Conservation (phyloP, 2,329 filamentous ascomycete genomes). For the Cercospora sp. region DNA sequence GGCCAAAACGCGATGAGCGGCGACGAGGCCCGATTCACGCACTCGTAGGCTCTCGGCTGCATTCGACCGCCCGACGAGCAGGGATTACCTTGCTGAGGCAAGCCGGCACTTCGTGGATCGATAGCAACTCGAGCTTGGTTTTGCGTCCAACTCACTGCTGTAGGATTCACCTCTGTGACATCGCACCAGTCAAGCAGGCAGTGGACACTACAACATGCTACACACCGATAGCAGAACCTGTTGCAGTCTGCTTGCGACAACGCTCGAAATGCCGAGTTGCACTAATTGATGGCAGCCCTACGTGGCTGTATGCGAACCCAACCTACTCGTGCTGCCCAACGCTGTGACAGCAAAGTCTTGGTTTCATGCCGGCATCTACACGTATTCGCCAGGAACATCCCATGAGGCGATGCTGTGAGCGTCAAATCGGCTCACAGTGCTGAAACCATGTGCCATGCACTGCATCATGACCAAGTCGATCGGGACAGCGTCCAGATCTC, state of each 20-base stretch:
- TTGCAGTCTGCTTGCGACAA: background rate
- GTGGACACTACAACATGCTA: background rate
- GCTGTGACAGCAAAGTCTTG: slow-evolving; percentile 6
- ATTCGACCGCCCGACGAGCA: background rate
- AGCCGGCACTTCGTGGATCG: background rate
- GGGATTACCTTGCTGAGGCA: background rate
- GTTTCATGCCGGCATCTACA: slow-evolving; percentile 7
- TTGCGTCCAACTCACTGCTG: background rate
- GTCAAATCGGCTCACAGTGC: slow-evolving; percentile 7
- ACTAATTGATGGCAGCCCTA: slow-evolving; percentile 1
- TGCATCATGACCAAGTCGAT: slow-evolving; percentile 18
- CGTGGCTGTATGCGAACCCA: slow-evolving; percentile 10
- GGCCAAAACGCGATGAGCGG: background rate
- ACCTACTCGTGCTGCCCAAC: slow-evolving; percentile 10
- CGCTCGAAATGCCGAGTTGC: background rate
- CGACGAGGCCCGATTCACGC: background rate
- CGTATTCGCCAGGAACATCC: slow-evolving; percentile 11
- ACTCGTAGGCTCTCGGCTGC: background rate
- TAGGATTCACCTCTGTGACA: background rate
- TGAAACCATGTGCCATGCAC: slow-evolving; percentile 6
- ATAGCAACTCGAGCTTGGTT: background rate
- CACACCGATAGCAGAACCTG: background rate
- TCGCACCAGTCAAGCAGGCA: background rate
- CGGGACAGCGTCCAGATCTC: slow-evolving; percentile 9
- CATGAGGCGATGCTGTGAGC: background rate